These are phyloP conservation scores for Exophiala aquamarina DNA, from an alignment of 2,329 filamentous ascomycete species.

Conservation along the genomic window DNA sequence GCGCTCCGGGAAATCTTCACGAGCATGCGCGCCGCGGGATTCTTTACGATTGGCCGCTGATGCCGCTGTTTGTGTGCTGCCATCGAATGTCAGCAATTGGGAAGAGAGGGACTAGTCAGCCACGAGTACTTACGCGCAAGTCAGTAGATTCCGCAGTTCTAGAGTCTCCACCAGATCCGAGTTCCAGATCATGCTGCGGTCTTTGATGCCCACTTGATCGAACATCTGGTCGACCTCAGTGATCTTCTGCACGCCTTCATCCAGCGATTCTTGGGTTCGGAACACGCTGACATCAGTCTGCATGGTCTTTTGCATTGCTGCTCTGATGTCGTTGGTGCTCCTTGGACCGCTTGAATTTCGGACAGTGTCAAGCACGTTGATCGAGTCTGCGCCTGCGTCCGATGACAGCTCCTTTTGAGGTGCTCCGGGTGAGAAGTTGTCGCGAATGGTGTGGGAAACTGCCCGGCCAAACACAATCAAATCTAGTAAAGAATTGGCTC, in stretches of 20 bases:
- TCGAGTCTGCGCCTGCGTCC: slow-evolving; percentile 38
- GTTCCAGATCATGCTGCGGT: slow-evolving; percentile 99
- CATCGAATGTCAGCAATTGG: slow-evolving; percentile 4
- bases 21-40: slow-evolving; percentile 93
- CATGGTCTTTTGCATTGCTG: slow-evolving; percentile 97
- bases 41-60: slow-evolving; percentile 93
- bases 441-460: slow-evolving; percentile 93
- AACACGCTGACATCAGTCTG: slow-evolving; percentile 96
- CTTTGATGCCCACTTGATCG: slow-evolving; percentile 86
- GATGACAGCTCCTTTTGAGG: neutral
- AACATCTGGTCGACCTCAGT: slow-evolving; percentile 78
- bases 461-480: slow-evolving; percentile 97
- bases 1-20: slow-evolving; percentile 94
- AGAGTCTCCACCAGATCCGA: slow-evolving; percentile 94
- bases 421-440: slow-evolving; percentile 83
- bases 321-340: slow-evolving; percentile 83
- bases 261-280: slow-evolving; percentile 88
- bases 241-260: slow-evolving; percentile 90
- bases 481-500: slow-evolving; percentile 97
- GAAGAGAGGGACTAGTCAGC: neutral
- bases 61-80: slow-evolving; percentile 72
- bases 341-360: slow-evolving; percentile 81
- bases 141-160: slow-evolving; percentile 90
- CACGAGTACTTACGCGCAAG: slow-evolving; percentile 75
- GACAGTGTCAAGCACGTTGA: slow-evolving; percentile 80